These are phyloP conservation scores for Apocynum venetum DNA, from an alignment of 257 asterid species.

Conservation along the genomic window DNA sequence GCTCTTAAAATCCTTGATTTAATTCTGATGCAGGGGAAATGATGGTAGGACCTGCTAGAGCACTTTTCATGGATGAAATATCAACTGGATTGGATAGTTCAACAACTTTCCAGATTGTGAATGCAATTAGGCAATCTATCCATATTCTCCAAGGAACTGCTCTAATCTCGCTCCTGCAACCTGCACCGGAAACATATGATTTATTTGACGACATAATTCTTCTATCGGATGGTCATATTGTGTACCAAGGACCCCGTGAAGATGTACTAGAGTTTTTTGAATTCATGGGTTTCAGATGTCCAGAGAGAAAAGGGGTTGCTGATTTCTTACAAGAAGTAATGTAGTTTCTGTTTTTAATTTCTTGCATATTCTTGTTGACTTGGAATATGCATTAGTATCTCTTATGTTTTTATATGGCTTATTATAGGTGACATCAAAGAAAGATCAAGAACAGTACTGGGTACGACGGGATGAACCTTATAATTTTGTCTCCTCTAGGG, in stretches of 20 bases:
- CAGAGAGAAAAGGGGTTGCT: conserved; percentile 69
- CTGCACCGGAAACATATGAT: conserved; percentile 78
- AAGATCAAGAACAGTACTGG: conserved; percentile 17
- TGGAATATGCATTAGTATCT: neutral
- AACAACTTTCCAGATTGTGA: conserved; percentile 68
- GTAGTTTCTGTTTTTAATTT: neutral
- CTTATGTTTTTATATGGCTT: neutral
- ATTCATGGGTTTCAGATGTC: conserved; percentile 69
- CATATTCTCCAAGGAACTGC: conserved; percentile 62
- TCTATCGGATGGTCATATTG: conserved; percentile 72
- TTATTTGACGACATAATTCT: conserved; percentile 78
- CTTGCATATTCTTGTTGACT: neutral
- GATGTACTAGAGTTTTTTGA: conserved; percentile 50
- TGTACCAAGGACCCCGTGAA: conserved; percentile 79
- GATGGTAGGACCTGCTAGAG: conserved; percentile 81
- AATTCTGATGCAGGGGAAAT: conserved; percentile 56
- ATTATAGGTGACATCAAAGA: conserved; percentile 9
- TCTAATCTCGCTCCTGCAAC: conserved; percentile 71
- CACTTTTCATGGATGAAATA: conserved; percentile 78
- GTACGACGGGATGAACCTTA: conserved; percentile 2
- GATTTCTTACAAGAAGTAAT: conserved; percentile 40
- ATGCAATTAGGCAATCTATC: conserved; percentile 58
- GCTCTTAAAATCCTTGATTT: neutral
- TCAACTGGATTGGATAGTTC: conserved; percentile 86
- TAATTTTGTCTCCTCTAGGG: conserved; percentile 3